These are phyloP conservation scores for Larix sibirica DNA, from an alignment of 83 land plant species.

Conservation along the genomic window DNA sequence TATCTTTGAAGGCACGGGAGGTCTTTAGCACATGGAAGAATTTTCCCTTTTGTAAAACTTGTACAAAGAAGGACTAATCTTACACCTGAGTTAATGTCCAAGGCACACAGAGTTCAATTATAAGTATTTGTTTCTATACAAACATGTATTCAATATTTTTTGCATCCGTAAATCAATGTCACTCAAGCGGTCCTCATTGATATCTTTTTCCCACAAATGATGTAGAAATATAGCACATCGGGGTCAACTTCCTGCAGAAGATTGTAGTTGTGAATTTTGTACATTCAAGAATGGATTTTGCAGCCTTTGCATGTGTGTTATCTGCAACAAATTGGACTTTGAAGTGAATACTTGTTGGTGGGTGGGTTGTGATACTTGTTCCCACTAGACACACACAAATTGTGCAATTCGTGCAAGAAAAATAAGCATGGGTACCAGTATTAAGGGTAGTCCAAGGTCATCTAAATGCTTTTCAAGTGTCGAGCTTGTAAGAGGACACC, in stretches of 20 bases:
- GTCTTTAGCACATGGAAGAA: slow-evolving; percentile 72
- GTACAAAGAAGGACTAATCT: slow-evolving; percentile 69
- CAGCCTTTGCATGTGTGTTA: slow-evolving; percentile 88
- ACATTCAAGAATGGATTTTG: slow-evolving; percentile 78
- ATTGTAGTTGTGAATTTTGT: slow-evolving; percentile 77
- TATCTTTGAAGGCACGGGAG: slow-evolving; percentile 80
- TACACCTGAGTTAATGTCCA: slow-evolving; percentile 52
- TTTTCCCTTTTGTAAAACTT: slow-evolving; percentile 67
- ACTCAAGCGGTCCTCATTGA: slow-evolving; percentile 77
- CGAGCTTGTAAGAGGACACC: slow-evolving; percentile 77
- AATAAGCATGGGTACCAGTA: slow-evolving; percentile 62
- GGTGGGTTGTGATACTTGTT: slow-evolving; percentile 87
- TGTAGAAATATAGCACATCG: slow-evolving; percentile 88
- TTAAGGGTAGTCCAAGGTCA: slow-evolving; percentile 37
- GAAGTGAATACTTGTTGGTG: slow-evolving; percentile 87
- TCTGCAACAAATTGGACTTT: slow-evolving; percentile 89
- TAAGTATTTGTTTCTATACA: slow-evolving; percentile 85
- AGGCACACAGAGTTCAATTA: slow-evolving; percentile 76
- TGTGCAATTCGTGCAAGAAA: slow-evolving; percentile 80
- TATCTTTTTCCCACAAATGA: slow-evolving; percentile 67
- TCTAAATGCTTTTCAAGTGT: slow-evolving; percentile 83
- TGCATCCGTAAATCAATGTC: slow-evolving; percentile 75
- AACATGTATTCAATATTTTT: slow-evolving; percentile 84
- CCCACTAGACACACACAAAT: slow-evolving; percentile 91
- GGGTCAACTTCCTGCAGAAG: slow-evolving; percentile 79